A percentile compares a stretch with the other conserved stretches of the same genome.
These are phyloP conservation scores for Aurantiochytrium sp. DNA, from an alignment of 108 stramenopile genomes.

Conservation along the genomic window DNA sequence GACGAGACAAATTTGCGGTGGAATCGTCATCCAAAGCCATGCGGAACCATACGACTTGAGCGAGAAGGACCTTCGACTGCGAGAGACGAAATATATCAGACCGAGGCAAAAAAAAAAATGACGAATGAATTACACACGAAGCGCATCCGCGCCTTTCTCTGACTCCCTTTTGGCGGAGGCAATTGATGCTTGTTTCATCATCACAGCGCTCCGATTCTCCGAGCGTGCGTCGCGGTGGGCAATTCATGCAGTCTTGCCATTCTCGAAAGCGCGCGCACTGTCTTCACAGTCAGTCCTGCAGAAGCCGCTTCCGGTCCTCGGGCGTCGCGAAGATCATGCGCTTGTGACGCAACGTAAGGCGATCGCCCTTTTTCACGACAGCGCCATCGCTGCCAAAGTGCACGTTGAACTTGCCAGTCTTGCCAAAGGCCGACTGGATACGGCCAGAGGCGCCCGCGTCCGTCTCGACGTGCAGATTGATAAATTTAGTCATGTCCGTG, in stretches of 20 bases:
- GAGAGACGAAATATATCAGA: too few species aligned
- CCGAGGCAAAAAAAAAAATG: neutral
- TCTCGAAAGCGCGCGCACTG: neutral
- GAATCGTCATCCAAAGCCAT: too few species aligned
- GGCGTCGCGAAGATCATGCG: neutral
- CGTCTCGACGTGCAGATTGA: slow-evolving; percentile 72
- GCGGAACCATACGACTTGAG: too few species aligned
- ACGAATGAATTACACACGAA: neutral
- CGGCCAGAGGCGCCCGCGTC: slow-evolving; percentile 70
- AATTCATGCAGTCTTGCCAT: neutral
- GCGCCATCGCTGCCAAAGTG: slow-evolving; percentile 71
- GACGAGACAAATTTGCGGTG: too few species aligned
- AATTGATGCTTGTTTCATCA: too few species aligned
- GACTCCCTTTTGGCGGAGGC: too few species aligned
- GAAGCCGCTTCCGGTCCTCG: neutral
- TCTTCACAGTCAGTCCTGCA: neutral
- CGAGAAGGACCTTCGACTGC: too few species aligned
- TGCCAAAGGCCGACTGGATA: slow-evolving; percentile 77
- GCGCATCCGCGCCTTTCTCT: too few species aligned
- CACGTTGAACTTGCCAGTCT: slow-evolving; percentile 82
- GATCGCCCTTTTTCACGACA: slow-evolving; percentile 34
- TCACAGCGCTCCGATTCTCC: too few species aligned
- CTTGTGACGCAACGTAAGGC: neutral
- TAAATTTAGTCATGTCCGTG: slow-evolving; percentile 76
- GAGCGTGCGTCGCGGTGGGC: too few species aligned